Conservation (phyloP, 2,329 filamentous ascomycete genomes). For the Pestalotiopsis sp. region DNA sequence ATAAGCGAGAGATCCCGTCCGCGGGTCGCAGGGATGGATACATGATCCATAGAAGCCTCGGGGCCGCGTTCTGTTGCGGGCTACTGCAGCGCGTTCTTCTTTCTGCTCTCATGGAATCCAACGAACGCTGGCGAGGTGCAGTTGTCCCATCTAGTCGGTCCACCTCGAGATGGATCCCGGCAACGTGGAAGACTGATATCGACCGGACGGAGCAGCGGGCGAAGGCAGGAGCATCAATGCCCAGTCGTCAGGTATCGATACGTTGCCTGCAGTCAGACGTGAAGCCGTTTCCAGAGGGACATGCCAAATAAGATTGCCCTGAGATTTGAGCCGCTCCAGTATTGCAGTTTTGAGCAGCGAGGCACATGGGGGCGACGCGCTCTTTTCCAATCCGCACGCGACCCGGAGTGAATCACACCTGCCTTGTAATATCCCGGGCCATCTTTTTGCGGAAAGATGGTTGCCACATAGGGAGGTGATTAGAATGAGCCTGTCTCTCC, state of each 20-base stretch:
- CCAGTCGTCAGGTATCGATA: slow-evolving; percentile 18
- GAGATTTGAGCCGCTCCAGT: background rate
- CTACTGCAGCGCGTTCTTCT: background rate
- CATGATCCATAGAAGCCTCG: background rate
- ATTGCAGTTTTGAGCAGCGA: background rate
- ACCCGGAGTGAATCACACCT: background rate
- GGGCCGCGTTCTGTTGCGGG: background rate
- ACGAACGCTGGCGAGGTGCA: slow-evolving; percentile 7
- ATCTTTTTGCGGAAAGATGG: background rate
- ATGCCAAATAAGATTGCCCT: background rate
- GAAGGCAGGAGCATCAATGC: slow-evolving; percentile 17
- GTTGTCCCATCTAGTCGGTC: slow-evolving; percentile 12
- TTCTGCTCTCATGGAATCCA: background rate
- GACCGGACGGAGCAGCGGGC: slow-evolving; percentile 1
- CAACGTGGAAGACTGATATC: slow-evolving; percentile 15
- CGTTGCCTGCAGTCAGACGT: background rate
- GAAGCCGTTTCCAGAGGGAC: background rate
- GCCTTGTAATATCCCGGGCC: background rate
- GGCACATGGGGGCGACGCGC: background rate
- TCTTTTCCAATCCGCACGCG: slow-evolving; percentile 4
- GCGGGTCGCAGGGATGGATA: background rate
- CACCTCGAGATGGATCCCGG: slow-evolving; percentile 15
- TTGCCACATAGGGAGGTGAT: slow-evolving; percentile 9
- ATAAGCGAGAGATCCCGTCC: background rate
- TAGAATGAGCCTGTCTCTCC: slow-evolving; percentile 7